Percentiles rank a stretch among this genome's conserved stretches.
Conservation (phyloP, 208 protist species). For the Naegleria lovaniensis region DNA sequence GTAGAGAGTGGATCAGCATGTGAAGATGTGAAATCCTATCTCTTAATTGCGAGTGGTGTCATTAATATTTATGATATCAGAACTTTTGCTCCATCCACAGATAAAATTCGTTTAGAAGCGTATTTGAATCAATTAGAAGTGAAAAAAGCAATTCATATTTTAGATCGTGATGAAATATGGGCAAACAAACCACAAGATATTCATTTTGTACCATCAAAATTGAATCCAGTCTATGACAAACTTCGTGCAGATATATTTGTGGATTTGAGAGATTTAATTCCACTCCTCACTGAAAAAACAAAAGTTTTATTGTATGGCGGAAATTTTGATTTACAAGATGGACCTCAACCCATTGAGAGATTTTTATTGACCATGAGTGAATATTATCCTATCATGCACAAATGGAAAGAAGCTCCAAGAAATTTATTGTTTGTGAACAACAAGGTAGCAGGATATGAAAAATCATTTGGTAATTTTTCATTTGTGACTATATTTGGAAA, state of each 20-base stretch:
- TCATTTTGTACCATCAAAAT: neutral
- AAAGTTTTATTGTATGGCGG: constrained; percentile 37
- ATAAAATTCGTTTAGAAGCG: constrained; percentile 34
- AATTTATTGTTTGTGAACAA: constrained; percentile 11
- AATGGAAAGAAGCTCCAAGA: constrained; percentile 27
- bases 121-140: constrained; percentile 33
- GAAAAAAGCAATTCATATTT: constrained; percentile 34
- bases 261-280: neutral
- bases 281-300: neutral
- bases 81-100: constrained; percentile 43
- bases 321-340: constrained; percentile 27
- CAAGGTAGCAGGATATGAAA: constrained; percentile 22
- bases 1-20: neutral
- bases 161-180: neutral
- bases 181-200: neutral
- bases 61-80: constrained; percentile 34
- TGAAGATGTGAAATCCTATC: neutral
- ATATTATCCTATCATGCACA: constrained; percentile 33
- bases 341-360: neutral
- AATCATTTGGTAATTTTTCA: neutral
- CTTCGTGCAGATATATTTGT: neutral
- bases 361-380: constrained; percentile 36
- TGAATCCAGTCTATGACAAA: neutral
- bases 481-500: neutral
- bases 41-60: constrained; percentile 45